Evolutionary conservation across 2,329 filamentous ascomycete species (phyloP), one percentile per base, ranked within the genome.

Genomic region (Fusarium gaditjirri): DNA sequence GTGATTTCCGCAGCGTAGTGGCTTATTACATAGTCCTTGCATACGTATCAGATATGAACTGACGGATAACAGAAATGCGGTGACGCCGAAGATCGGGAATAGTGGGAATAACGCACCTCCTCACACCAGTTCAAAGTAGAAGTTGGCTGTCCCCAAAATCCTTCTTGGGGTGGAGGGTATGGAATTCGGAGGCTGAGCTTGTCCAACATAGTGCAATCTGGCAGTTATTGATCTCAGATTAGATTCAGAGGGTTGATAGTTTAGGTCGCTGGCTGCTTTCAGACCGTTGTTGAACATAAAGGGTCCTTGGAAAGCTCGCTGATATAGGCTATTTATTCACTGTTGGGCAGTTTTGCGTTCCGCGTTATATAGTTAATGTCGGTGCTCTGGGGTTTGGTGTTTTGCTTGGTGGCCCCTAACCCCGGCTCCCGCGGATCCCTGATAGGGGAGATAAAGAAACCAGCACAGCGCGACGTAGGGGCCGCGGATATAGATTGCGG

Each of bases 251-350:
- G 10, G 36, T 17, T 21, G 19, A 21, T 38, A 6, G 4, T 12
- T 38, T 38, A 7, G 17, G 3, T 13, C 3, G 36, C 21, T 13
- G 1, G 19, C 1, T 3, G 36, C 21, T 5, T 13, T 5, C 10
- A 5, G 21, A 21, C 36, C 21, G 21, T 13, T 21, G 11, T 13
- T 13, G 21, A 21, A 21, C 21, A 13, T 39, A 0, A 0, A 38
- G 1, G 2, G 11, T 5, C 1, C 8, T 21, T 21, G 2, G 10
- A 1, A 23, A 23, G n/a, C 9, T 21, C n/a, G 6, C 13, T 9
- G 6, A 7, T 4, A 4, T 21, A 1, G 2, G 0, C 9, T 47
- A 31, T 31, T 47, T 47, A 31, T 31, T 47, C 31, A 47, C 29
- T 47, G 21, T 3, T 7, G 8, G 25, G 3, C 25, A 0, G 1